Evolutionary conservation across 2,329 filamentous ascomycete species (phyloP), one percentile per base, ranked within the genome.

Genomic region (Nigrograna mackinnonii): DNA sequence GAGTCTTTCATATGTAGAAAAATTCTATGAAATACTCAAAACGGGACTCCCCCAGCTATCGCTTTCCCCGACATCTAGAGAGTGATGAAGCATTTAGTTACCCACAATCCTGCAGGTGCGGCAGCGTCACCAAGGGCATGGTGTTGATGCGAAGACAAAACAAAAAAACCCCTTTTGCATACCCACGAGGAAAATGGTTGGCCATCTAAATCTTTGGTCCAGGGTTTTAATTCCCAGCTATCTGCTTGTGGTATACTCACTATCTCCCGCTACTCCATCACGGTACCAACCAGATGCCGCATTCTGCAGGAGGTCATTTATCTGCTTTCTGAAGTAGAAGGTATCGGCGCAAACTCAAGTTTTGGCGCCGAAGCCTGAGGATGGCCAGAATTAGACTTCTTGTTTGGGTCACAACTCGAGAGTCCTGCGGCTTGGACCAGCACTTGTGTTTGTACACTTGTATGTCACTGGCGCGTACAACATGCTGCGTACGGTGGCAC

Each of bases 271-370:
- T 28, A 30, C 38, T 19, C 14, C 38, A 34, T 35, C 14, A 32
- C 17, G 21, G 22, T 31, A 33, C 19, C 14, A 20, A 18, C 24
- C 24, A 37, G 42, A 38, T 16, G 37, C 34, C 33, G 34, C 42
- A 35, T 40, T n/a, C n/a, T n/a, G n/a, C 42, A 28, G 22, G 33
- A 22, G 31, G 42, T 22, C 21, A 40, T 11, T 24, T 34, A 33
- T 30, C 31, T 17, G 22, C n/a, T 9, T 30, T 43, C 37, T 35
- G 32, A 41, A 20, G 19, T 35, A 36, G 44, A 31, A 21, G 35
- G 20, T 35, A 42, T 46, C 35, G 24, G 12, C 38, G 24, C 26
- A 6, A n/a, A 7, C 18, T 35, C 35, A 28, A 6, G 11, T 14
- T 21, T 16, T 33, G 5, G 17, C 24, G 5, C 20, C 22, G 5